A percentile compares a stretch with the other conserved stretches of the same genome.
Evolutionary conservation across 108 stramenopile species (phyloP).

Genomic region (Ochromonas danica): DNA sequence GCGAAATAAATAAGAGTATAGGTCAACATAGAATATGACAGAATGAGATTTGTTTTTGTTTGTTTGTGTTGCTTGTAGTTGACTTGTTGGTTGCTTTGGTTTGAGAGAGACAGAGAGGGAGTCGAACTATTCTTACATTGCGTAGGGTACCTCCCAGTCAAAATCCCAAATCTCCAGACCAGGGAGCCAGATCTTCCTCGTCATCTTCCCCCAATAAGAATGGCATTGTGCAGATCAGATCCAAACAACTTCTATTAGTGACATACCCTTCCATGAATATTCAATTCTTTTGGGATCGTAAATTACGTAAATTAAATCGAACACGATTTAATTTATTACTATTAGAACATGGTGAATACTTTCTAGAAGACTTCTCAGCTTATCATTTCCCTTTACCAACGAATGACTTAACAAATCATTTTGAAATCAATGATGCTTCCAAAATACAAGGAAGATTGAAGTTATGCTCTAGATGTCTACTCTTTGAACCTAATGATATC

Average conservation of each 20-base stretch:
- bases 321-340: slow-evolving; percentile 56
- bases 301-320: neutral
- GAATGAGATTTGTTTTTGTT: no score
- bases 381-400: slow-evolving; percentile 38
- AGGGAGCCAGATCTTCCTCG: no score
- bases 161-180: no score
- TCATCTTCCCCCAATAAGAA: no score
- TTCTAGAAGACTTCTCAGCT: slow-evolving; percentile 48
- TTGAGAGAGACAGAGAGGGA: no score
- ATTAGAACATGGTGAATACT: slow-evolving; percentile 58
- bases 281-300: slow-evolving; percentile 24
- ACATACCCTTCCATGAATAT: no score
- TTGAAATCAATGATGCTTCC: slow-evolving; percentile 20
- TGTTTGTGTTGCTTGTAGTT: no score
- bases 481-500: slow-evolving; percentile 58
- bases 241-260: neutral
- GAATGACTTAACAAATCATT: neutral
- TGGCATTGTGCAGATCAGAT: neutral
- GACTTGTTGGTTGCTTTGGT: no score
- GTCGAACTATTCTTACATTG: no score
- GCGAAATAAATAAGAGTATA: no score
- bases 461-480: slow-evolving; percentile 53
- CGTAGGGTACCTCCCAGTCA: no score
- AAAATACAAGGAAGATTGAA: slow-evolving; percentile 54
- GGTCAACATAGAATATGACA: no score